Base-by-base conservation (phyloP, 495 filamentous ascomycete species). In the Choiromyces venosus region DNA sequence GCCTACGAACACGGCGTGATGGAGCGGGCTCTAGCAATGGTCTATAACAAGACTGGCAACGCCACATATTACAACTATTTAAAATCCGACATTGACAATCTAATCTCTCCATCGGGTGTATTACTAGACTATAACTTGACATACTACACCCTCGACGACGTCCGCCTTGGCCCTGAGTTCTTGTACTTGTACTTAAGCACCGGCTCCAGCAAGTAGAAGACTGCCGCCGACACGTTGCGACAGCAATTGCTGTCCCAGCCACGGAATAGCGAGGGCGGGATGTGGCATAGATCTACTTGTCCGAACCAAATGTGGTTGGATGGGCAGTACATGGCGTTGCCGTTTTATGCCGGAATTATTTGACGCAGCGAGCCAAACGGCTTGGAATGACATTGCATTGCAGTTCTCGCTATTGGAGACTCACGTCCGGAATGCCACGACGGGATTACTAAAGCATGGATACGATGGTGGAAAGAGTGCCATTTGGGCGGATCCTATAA, bases 281-380 rank as follows among this genome's bases (percentile, higher is more conserved):
- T 86, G 71, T 88, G 87, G 87, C 87, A 87, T 65, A 84, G 83
- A 38, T 82, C 81, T 14, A 83, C 80, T 1, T 88, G 88, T 65
- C 85, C 85, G 0, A 82, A 89, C 52, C 87, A 87, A 79, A 87
- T 87, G 85, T 89, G 87, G 83, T 82, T 88, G 0, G 87, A 88
- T 69, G 87, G 87, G 2, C 83, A 87, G 52, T 88, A 84, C 82
- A 87, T 87, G 79, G 83, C 85, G 5, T 77, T 83, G 3, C 85
- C 86, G 4, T 89, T 88, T 75, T 85, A 83, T 37, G 82, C 84
- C 85, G 0, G 71, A 81, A 0, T 67, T 82, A 29, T 87, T 86
- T 71, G 78, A 84, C 12, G 73, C 82, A 0, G 67, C 70, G 37
- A 86, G 85, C 73, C 75, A 44, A 66, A 74, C 84, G 46, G 82